Evolutionary conservation across 2,329 filamentous ascomycete species (phyloP), one percentile per base, ranked within the genome.

Genomic region (Pseudogymnoascus sp.): DNA sequence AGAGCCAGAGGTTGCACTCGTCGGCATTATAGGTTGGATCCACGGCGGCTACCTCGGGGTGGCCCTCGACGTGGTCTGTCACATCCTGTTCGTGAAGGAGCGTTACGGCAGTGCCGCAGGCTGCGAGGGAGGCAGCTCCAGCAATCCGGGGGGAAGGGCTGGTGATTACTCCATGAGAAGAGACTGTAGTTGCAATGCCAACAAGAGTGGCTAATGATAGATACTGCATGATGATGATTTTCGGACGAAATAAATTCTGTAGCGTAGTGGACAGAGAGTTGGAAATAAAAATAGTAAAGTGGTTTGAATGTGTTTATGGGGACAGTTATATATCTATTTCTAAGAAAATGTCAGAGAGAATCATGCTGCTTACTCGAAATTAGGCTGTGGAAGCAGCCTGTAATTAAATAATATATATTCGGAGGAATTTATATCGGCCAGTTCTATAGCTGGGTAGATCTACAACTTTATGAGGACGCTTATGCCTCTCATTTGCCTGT

Each of bases 111-210:
- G 75, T 66, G 5, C 78, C 78, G 59, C 78, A 80, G 3, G 74
- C 73, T 3, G 71, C 65, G 34, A 69, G 70, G 74, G 73, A 79
- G 60, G 75, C 76, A 2, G 71, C 60, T 5, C 77, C 77, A 13
- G 75, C 70, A 26, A 68, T 58, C 34, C 77, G 76, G n/a, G 76
- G 67, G 0, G 69, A 48, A 3, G 77, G 77, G 3, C 67, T 71
- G 38, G 68, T 71, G 69, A 79, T 70, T 64, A 74, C 73, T 61
- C 77, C 76, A 64, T 79, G 77, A 26, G 72, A 74, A 23, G 71
- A 71, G 57, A 73, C 74, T 1, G 66, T 64, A 6, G 64, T 64
- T 21, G 63, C 67, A n/a, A 69, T 61, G 12, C 23, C 41, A 28
- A 15, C 23, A 48, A 48, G 13, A 10, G 41, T 28, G 41, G 23